phyloP scores from a whole-genome alignment of 805 yeast species.

The Blastobotrys robertii region DNA sequence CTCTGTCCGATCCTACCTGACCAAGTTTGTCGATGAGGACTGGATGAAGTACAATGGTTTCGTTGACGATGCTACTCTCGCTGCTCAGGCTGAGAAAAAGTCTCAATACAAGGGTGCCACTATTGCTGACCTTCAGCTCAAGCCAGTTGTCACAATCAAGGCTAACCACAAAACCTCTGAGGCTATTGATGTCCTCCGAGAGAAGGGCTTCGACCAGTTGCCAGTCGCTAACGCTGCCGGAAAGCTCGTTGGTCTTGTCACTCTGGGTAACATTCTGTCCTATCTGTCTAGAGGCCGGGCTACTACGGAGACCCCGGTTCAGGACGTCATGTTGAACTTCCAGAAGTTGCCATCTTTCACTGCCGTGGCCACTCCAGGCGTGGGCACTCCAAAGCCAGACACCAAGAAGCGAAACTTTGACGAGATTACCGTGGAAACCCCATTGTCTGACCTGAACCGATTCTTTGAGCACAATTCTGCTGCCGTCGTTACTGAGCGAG shows the following conservation, averaged over 20 bases:
- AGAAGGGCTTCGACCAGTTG: conserved; percentile 75
- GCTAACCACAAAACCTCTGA: conserved; percentile 48
- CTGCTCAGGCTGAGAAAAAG: conserved; percentile 28
- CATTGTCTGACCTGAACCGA: conserved; percentile 56
- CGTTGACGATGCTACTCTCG: conserved; percentile 42
- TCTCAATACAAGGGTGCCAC: conserved; percentile 42
- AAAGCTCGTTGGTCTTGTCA: conserved; percentile 63
- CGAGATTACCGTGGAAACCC: conserved; percentile 55
- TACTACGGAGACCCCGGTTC: conserved; percentile 45
- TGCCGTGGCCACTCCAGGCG: conserved; percentile 39
- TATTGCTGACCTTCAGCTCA: conserved; percentile 59
- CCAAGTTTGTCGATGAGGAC: conserved; percentile 83
- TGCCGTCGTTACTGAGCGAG: conserved; percentile 64
- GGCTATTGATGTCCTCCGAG: conserved; percentile 60
- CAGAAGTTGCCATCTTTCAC: conserved; percentile 49
- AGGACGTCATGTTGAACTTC: conserved; percentile 61
- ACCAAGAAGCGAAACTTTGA: conserved; percentile 58
- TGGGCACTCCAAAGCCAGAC: conserved; percentile 30
- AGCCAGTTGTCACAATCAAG: conserved; percentile 70
- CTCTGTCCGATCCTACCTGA: conserved; percentile 74
- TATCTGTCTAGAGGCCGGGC: conserved; percentile 52
- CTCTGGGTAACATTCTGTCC: conserved; percentile 63
- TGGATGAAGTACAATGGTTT: conserved; percentile 79
- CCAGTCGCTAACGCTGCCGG: conserved; percentile 58
- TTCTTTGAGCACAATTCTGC: conserved; percentile 80